phyloP scores from a whole-genome alignment of 306 rosid genomes.

The Carpinus fangiana region DNA sequence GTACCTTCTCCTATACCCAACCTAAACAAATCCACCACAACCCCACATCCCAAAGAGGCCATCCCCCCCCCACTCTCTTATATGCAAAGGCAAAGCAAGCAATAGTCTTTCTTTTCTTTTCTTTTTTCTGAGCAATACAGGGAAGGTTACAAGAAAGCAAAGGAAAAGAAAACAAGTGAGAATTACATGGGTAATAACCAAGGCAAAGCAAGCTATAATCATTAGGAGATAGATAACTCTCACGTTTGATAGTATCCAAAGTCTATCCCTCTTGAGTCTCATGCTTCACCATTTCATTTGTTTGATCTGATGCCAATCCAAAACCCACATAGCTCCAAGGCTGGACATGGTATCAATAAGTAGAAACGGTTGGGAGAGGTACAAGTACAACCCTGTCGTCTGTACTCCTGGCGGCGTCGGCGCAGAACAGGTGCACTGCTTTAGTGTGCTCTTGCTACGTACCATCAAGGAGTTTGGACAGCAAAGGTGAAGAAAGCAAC shows the following conservation, averaged over 20 bases:
- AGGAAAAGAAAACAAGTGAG: too few relatives aligned
- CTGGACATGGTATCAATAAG: conserved; percentile 7
- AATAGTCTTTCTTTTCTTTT: neutral
- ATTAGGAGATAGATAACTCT: conserved; percentile 11
- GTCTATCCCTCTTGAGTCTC: neutral
- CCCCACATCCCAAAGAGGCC: conserved; percentile 9
- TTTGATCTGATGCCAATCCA: conserved; percentile 5
- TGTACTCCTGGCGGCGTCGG: conserved; percentile 45
- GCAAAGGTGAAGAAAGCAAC: conserved; percentile 24
- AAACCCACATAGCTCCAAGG: neutral
- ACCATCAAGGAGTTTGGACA: conserved; percentile 29
- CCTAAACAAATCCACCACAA: neutral
- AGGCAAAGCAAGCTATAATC: conserved; percentile 18
- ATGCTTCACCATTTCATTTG: conserved; percentile 9
- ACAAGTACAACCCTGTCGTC: conserved; percentile 15
- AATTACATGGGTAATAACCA: too few relatives aligned
- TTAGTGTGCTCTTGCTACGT: conserved; percentile 47
- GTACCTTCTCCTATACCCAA: conserved; percentile 6
- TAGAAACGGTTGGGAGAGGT: conserved; percentile 14
- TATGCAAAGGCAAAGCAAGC: conserved; percentile 15
- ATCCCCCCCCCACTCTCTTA: neutral
- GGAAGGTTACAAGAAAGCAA: too few relatives aligned
- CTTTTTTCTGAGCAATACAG: too few relatives aligned
- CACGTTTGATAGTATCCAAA: neutral
- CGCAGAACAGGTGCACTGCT: conserved; percentile 46